Percentiles rank a stretch among this genome's conserved stretches.
phyloP scores from a whole-genome alignment of 1,139 yeast species.

The Scheffersomyces titani region DNA sequence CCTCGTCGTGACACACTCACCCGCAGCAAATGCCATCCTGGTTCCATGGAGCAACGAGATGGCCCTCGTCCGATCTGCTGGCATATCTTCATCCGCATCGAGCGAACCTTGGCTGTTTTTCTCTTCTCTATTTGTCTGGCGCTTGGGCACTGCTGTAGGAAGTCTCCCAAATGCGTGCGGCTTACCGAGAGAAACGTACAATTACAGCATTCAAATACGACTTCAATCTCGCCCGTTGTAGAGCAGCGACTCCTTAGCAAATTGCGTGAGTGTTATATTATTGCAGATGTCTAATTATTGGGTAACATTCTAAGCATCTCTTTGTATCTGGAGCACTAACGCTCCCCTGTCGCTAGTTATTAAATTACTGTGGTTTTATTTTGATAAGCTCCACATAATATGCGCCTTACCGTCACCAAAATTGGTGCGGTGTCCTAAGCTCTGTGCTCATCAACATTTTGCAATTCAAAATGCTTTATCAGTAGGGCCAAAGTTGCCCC shows the following conservation, averaged over 20 bases:
- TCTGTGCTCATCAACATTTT: not conserved
- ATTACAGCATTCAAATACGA: not conserved
- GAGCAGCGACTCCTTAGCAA: not conserved
- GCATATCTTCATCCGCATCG: not conserved
- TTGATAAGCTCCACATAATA: not conserved
- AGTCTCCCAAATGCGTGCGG: not conserved
- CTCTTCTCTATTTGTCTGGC: not conserved
- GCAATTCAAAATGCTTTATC: not conserved
- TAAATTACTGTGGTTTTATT: not conserved
- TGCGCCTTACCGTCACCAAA: not conserved
- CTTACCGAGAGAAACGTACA: not conserved
- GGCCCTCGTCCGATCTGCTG: not conserved
- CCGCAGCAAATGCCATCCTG: not conserved
- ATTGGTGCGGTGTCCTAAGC: not conserved
- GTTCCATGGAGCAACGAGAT: not conserved
- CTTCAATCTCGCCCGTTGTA: not conserved
- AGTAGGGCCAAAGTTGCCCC: not conserved
- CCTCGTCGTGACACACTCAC: not conserved
- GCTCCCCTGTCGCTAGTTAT: not conserved
- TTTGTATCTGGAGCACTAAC: no score
- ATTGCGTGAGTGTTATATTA: not conserved
- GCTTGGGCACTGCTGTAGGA: not conserved
- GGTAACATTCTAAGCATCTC: no score
- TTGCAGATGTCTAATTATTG: no score
- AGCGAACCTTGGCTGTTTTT: not conserved